Conservation (phyloP, 129 eudicot species). For the Helichrysum umbraculigerum region DNA sequence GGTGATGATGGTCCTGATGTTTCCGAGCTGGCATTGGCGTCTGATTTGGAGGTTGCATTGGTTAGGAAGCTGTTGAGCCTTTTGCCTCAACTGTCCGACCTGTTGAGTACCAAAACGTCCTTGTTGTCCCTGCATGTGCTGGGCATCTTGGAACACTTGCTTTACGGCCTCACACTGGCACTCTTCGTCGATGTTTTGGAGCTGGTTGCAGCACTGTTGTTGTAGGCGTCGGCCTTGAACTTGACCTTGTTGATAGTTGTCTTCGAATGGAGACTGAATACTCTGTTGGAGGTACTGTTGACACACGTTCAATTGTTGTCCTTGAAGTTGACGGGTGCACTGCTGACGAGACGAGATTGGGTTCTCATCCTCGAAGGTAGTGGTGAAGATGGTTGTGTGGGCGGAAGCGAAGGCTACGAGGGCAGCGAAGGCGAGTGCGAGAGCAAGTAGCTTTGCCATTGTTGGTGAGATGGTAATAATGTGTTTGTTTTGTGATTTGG, state of each 20-base stretch:
- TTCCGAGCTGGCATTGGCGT: slow-evolving; percentile 17
- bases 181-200: slow-evolving; percentile 17
- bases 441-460: slow-evolving; percentile 23
- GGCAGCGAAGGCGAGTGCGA: slow-evolving; percentile 20
- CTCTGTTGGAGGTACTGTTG: slow-evolving; percentile 24
- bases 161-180: slow-evolving; percentile 28
- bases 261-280: background rate
- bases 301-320: slow-evolving; percentile 23
- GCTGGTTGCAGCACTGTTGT: slow-evolving; percentile 28
- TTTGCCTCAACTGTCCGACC: slow-evolving; percentile 20
- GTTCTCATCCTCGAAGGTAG: slow-evolving; percentile 27
- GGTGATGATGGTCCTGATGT: slow-evolving; percentile 18
- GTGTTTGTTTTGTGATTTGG: slow-evolving; percentile 5
- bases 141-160: slow-evolving; percentile 20
- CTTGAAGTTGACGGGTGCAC: slow-evolving; percentile 14
- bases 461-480: background rate
- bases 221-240: background rate
- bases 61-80: slow-evolving; percentile 31
- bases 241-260: background rate
- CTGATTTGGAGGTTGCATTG: slow-evolving; percentile 17
- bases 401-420: slow-evolving; percentile 29
- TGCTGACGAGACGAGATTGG: background rate
- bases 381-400: slow-evolving; percentile 25
- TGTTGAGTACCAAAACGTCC: slow-evolving; percentile 8
- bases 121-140: slow-evolving; percentile 26